Evolutionary conservation across 148 eudicot genomes (phyloP).

Genomic region (Amaranthus hypochondriacus): DNA sequence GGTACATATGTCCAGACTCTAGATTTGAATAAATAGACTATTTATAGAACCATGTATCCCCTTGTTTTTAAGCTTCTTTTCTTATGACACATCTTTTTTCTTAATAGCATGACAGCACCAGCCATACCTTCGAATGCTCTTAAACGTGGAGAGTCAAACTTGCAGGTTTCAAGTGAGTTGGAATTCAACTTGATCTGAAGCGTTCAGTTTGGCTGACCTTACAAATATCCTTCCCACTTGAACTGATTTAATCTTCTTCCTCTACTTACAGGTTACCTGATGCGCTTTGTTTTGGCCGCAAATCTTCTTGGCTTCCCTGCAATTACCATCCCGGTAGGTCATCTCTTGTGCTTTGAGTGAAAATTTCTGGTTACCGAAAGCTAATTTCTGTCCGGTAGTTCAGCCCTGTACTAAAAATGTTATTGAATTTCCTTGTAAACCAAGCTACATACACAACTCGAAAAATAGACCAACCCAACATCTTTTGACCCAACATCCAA

Average conservation of each 20-base stretch:
- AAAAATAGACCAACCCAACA: too few species aligned
- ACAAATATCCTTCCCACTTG: too few species aligned
- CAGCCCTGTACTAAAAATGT: too few species aligned
- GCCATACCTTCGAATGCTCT: slow-evolving; percentile 70
- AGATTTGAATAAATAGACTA: too few species aligned
- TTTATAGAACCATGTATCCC: not conserved
- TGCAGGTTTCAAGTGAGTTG: slow-evolving; percentile 73
- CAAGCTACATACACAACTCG: too few species aligned
- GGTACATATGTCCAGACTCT: too few species aligned
- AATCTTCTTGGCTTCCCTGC: slow-evolving; percentile 98
- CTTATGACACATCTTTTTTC: not conserved
- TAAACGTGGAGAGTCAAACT: slow-evolving; percentile 62
- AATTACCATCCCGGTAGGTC: slow-evolving; percentile 80
- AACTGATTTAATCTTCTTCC: not conserved
- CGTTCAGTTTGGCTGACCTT: too few species aligned
- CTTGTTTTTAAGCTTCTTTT: not conserved
- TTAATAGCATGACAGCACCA: slow-evolving; percentile 94
- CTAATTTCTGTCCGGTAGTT: too few species aligned
- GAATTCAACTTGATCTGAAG: not conserved
- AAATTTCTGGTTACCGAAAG: not conserved
- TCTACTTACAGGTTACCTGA: slow-evolving; percentile 57
- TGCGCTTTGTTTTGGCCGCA: slow-evolving; percentile 75
- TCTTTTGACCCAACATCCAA: too few species aligned
- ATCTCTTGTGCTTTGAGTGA: not conserved
- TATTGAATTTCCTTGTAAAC: too few species aligned